Base-by-base conservation (phyloP, 495 filamentous ascomycete genomes). In the Aspergillus heteromorphus region DNA sequence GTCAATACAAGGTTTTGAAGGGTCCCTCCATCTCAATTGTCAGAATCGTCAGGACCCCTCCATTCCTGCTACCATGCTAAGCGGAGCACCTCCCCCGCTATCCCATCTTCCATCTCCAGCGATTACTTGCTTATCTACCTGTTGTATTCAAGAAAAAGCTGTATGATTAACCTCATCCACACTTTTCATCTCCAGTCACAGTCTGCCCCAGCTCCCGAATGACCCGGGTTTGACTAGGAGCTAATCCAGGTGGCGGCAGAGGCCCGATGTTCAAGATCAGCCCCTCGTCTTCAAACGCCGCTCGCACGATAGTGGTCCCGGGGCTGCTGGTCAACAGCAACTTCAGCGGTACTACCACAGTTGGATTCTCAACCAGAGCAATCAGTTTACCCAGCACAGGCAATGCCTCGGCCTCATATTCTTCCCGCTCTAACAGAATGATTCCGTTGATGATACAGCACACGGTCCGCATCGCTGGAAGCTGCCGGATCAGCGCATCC, bases 271-370 rank as follows among this genome's bases (percentile, higher is more conserved):
- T 40, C 17, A 51, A 16, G 19, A 51, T 19, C 20, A 18, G 14
- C 0, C 31, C 48, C 20, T 16, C 13, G 19, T 19, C 17, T n/a
- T 21, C 36, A 19, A 52, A 52, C 17, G 2, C 49, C 14, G 6
- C 38, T 13, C 49, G 18, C 3, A 52, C 38, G 1, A 52, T 25
- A 2, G 9, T 17, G 2, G 34, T 21, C 1, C 34, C 36, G 1
- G 34, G 49, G 0, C 36, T 52, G 49, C 49, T 52, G 2, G 34
- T 42, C 11, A 52, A 42, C 14, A 52, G 49, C 1, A 52, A 9
- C 38, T 52, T 52, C 27, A 52, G 10, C 36, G 49, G 16, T 2
- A 30, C 49, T 13, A 10, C 6, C 2, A 52, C n/a, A 17, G 10
- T 43, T 4, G 34, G 18, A 16, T 52, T 36, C 19, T 17, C 9